Evolutionary conservation across 1,284 basidiomycete genomes (phyloP).

Genomic region (Erythrobasidium hasegawianum): DNA sequence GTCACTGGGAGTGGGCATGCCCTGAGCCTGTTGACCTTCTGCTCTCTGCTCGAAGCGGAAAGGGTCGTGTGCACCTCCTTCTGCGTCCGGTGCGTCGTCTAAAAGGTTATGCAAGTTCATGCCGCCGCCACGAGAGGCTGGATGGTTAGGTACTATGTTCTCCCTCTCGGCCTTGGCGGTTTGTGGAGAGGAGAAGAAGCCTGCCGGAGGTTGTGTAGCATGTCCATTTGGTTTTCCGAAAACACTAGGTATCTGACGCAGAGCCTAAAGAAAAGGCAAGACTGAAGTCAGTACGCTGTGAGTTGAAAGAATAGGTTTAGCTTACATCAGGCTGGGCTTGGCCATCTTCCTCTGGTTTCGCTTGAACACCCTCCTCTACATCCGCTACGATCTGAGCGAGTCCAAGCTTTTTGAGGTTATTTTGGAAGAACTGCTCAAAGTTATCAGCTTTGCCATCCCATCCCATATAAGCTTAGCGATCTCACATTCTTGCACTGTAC

Average conservation of each 20-base stretch:
- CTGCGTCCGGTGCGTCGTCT: slow-evolving; percentile 31
- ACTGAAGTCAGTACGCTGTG: too few relatives aligned
- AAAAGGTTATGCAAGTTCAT: slow-evolving; percentile 33
- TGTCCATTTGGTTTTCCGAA: slow-evolving; percentile 10
- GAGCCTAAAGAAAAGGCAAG: too few relatives aligned
- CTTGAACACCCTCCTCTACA: neutral
- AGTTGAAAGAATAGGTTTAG: neutral
- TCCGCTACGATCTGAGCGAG: slow-evolving; percentile 22
- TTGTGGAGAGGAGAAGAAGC: slow-evolving; percentile 23
- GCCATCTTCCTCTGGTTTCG: slow-evolving; percentile 3
- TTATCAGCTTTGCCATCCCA: neutral
- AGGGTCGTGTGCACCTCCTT: slow-evolving; percentile 19
- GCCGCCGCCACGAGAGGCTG: slow-evolving; percentile 17
- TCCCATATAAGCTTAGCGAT: neutral
- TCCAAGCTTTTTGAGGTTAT: slow-evolving; percentile 32
- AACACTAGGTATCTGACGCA: slow-evolving; percentile 20
- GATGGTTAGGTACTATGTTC: neutral
- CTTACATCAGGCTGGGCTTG: neutral
- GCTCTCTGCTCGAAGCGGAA: neutral
- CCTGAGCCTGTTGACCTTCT: neutral
- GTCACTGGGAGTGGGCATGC: neutral
- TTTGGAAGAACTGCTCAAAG: slow-evolving; percentile 33
- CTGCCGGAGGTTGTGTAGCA: slow-evolving; percentile 11
- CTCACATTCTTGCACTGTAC: slow-evolving; percentile 63
- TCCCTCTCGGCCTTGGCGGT: slow-evolving; percentile 1